Base-by-base conservation (phyloP, 2,329 filamentous ascomycete species). In the Cladophialophora psammophila region DNA sequence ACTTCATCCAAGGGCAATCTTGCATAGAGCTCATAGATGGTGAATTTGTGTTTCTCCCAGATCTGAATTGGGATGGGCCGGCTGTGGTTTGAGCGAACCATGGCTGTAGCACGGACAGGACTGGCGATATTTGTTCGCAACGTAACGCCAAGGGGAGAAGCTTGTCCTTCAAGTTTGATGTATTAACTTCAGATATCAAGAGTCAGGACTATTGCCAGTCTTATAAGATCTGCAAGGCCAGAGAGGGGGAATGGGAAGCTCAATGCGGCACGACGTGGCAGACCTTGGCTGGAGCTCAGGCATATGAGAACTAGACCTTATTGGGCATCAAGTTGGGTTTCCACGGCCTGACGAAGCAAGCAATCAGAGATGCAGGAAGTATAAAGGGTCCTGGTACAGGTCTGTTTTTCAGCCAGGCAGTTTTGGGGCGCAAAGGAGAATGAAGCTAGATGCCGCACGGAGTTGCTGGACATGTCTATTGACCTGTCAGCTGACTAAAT, bases 41-140 rank as follows among this genome's bases (percentile, higher is more conserved):
- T 55, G 31, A 34, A 34, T 36, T 55, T 55, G 26, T 55, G 52
- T 36, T 55, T 36, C 52, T 55, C 52, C 52, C 52, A 55, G 31
- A 55, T n/a, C 34, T 36, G 31, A 3, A 26, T 34, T n/a, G 52
- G 52, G 8, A 55, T 34, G n/a, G 52, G 52, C 12, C 52, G 52
- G 31, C 52, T 55, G 18, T 50, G 45, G 45, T 50, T 50, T 20
- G 45, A 50, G 9, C 45, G 45, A 50, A 50, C 45, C 45, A 50
- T 50, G 45, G 12, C 9, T 9, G 12, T 5, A 9, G 7, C 45
- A 50, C 18, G 13, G 45, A 26, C 18, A 26, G 45, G 45, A n/a
- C 18, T 50, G 20, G 45, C 18, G 18, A 26, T 50, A 26, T 20
- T 10, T 50, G 10, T 26, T 6, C 26, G 8, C 36, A 26, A 8